Evolutionary conservation across 2,329 filamentous ascomycete genomes (phyloP).

Genomic region (Pseudogymnoascus sp.): DNA sequence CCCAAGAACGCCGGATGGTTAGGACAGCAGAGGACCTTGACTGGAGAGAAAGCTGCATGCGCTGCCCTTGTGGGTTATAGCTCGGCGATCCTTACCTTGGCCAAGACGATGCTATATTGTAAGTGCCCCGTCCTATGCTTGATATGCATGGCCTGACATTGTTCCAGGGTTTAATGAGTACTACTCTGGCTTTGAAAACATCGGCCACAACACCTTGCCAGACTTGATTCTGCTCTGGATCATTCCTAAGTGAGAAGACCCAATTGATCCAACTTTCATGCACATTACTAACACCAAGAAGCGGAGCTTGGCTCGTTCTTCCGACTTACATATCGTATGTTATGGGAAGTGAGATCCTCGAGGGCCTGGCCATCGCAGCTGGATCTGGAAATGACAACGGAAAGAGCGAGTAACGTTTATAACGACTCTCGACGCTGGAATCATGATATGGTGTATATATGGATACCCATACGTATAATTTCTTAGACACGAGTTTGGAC

Average conservation of each 20-base stretch:
- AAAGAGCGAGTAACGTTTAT: not conserved
- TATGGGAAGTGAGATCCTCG: conserved; percentile 52
- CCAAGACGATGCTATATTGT: conserved; percentile 62
- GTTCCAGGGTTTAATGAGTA: conserved; percentile 48
- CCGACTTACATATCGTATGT: conserved; percentile 53
- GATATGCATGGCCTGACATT: conserved; percentile 8
- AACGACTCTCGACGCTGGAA: not conserved
- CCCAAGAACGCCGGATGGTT: conserved; percentile 34
- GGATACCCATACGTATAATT: not conserved
- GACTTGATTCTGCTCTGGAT: conserved; percentile 52
- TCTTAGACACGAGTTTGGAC: not conserved
- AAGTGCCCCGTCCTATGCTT: conserved; percentile 24
- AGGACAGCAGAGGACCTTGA: conserved; percentile 40
- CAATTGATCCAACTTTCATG: not conserved
- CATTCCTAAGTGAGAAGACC: conserved; percentile 52
- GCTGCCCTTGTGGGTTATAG: conserved; percentile 51
- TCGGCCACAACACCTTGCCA: conserved; percentile 49
- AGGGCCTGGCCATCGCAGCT: conserved; percentile 42
- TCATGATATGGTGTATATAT: not conserved
- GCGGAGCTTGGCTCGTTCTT: conserved; percentile 55
- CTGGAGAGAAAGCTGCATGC: conserved; percentile 41
- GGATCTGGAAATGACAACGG: conserved; percentile 11
- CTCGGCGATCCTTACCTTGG: conserved; percentile 53
- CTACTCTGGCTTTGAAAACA: conserved; percentile 50
- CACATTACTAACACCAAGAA: conserved; percentile 27